Base-by-base conservation (phyloP, 164 flowering plant species). In the Macadamia integrifolia region DNA sequence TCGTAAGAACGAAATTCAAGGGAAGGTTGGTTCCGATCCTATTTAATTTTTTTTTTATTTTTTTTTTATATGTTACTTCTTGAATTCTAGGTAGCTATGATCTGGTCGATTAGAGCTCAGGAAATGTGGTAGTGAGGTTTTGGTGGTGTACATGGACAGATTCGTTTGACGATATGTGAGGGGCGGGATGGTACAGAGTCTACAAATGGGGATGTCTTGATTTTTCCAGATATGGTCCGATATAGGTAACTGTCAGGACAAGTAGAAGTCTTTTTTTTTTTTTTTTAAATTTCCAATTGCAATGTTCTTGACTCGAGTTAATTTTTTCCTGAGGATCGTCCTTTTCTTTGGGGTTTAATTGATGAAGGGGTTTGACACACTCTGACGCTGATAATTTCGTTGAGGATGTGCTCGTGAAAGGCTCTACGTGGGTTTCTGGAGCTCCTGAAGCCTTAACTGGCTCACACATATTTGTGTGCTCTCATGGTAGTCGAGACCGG, bases 201-300 rank as follows among this genome's bases (percentile, higher is more conserved):
- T 49, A 71, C 83, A 17, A 81, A 90, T 66, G 97, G 98, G 13
- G 99, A 92, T 76, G 82, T 94, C 46, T 60, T 90, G 69, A 75
- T 92, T 69, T 94, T 92, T 64, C 98, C 98, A 0, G 94, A 92
- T 1, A 92, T 90, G 99, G 71, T 90, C 72, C 82, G 78, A 75
- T 92, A 86, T 81, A 87, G 85, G 98, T 94, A 68, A 69, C 72
- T 43, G 66, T 58, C 10, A 2, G 60, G 17, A n/a, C 5, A 35
- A 35, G 5, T 35, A 5, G 40, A 2, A 5, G 5, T 35, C 3
- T 35, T 5, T 35, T 35, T 35, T 2, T 35, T 56, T 59, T 64
- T 53, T 6, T 61, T 32, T n/a, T n/a, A n/a, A 57, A 12, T 57
- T 58, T 23, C 23, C 40, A 35, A 35, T 17, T 63, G 61, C 32